Evolutionary conservation across 768 basidiomycete genomes (phyloP).

Genomic region (Coprinopsis sp.): DNA sequence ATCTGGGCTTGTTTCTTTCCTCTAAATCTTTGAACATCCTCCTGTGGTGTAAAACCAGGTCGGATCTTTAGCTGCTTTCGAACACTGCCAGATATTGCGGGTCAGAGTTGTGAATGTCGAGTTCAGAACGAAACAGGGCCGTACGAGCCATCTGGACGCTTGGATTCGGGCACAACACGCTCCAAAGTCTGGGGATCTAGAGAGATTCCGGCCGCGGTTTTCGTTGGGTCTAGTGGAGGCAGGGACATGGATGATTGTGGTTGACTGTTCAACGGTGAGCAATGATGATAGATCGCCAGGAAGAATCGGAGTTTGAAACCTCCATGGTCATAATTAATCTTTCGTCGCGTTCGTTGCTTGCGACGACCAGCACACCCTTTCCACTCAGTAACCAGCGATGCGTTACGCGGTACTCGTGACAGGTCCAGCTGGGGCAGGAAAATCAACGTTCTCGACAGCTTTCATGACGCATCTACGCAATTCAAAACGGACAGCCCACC

Average conservation of each 20-base stretch:
- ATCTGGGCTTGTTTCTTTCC: slow-evolving; percentile 70
- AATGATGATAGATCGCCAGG: slow-evolving; percentile 7
- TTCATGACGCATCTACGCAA: slow-evolving; percentile 86
- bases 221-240: slow-evolving; percentile 70
- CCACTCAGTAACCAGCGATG: slow-evolving; percentile 48
- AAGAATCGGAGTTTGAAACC: slow-evolving; percentile 30
- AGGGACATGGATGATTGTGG: slow-evolving; percentile 51
- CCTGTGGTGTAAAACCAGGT: slow-evolving; percentile 92
- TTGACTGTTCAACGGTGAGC: background rate
- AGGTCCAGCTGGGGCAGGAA: slow-evolving; percentile 98
- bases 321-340: slow-evolving; percentile 1
- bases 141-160: slow-evolving; percentile 82
- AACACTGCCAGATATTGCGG: slow-evolving; percentile 45
- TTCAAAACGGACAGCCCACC: slow-evolving; percentile 79
- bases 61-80: slow-evolving; percentile 87
- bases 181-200: slow-evolving; percentile 83
- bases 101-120: slow-evolving; percentile 15
- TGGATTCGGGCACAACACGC: slow-evolving; percentile 83
- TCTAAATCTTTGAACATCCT: slow-evolving; percentile 86
- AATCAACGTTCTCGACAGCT: slow-evolving; percentile 88
- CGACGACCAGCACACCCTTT: slow-evolving; percentile 1
- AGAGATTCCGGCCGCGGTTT: slow-evolving; percentile 73
- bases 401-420: slow-evolving; percentile 86
- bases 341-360: background rate
- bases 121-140: slow-evolving; percentile 23